Conservation (phyloP, 1,284 basidiomycete genomes). For the Boletus sp. region DNA sequence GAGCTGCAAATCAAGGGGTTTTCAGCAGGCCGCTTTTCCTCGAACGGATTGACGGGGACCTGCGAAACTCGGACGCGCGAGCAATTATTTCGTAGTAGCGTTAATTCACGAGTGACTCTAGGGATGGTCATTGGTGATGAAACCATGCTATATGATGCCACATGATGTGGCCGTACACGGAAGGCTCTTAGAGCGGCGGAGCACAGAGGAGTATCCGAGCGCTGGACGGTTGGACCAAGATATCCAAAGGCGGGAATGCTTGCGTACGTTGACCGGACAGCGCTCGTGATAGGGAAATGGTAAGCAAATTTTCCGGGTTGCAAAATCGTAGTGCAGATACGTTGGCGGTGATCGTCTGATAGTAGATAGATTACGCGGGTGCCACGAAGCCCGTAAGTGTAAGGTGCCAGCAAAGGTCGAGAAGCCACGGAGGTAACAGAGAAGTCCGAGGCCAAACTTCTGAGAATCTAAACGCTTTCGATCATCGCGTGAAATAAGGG, state of each 20-base stretch:
- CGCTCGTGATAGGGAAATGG: slow-evolving; percentile 22
- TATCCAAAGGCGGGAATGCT: slow-evolving; percentile 25
- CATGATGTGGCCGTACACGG: slow-evolving; percentile 23
- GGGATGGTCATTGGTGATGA: slow-evolving; percentile 14
- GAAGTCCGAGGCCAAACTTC: slow-evolving; percentile 35
- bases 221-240: slow-evolving; percentile 12
- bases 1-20: slow-evolving; percentile 7
- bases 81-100: slow-evolving; percentile 13
- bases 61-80: slow-evolving; percentile 16
- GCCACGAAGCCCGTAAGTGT: slow-evolving; percentile 31
- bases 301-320: slow-evolving; percentile 12
- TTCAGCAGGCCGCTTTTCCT: slow-evolving; percentile 5
- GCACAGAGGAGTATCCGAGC: slow-evolving; percentile 15
- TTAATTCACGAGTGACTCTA: slow-evolving; percentile 14
- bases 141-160: slow-evolving; percentile 11
- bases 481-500: slow-evolving; percentile 26
- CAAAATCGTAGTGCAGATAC: slow-evolving; percentile 10
- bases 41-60: slow-evolving; percentile 16
- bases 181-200: slow-evolving; percentile 26
- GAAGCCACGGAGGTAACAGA: slow-evolving; percentile 36
- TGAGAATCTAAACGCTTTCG: slow-evolving; percentile 30
- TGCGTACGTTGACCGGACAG: slow-evolving; percentile 20
- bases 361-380: slow-evolving; percentile 20
- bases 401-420: slow-evolving; percentile 20
- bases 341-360: slow-evolving; percentile 26